phyloP scores from a whole-genome alignment of 148 eudicot genomes.

The Spergularia marina region DNA sequence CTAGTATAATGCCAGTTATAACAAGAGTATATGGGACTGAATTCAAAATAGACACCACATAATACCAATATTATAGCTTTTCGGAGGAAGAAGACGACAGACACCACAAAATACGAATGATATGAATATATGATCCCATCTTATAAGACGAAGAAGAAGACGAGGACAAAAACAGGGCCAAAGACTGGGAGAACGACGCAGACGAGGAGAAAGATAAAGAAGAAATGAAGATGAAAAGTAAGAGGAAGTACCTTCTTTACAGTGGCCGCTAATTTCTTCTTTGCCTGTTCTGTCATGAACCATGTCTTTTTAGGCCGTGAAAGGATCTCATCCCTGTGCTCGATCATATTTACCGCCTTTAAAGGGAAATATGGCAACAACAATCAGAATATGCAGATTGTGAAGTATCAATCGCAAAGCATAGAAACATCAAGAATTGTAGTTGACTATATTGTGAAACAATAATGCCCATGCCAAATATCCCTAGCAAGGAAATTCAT shows the following conservation, averaged over 20 bases:
- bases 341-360: conserved; percentile 92
- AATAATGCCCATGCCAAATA: background rate
- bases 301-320: conserved; percentile 92
- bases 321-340: conserved; percentile 77
- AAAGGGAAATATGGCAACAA: background rate
- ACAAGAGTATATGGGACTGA: too few species aligned
- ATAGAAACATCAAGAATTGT: background rate
- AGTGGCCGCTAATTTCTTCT: conserved; percentile 68
- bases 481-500: background rate
- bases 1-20: too few species aligned
- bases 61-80: too few species aligned
- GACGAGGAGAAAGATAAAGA: too few species aligned
- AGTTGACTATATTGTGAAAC: background rate
- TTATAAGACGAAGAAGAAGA: too few species aligned
- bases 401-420: background rate
- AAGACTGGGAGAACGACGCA: too few species aligned
- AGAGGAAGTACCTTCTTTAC: conserved; percentile 50
- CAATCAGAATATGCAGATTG: background rate
- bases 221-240: too few species aligned
- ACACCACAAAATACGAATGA: too few species aligned
- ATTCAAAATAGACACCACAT: too few species aligned
- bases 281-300: conserved; percentile 82
- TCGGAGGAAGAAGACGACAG: too few species aligned
- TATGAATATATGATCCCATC: too few species aligned
- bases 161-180: too few species aligned